These are phyloP conservation scores for Candida argentea DNA, from an alignment of 805 yeast genomes.

Conservation along the genomic window DNA sequence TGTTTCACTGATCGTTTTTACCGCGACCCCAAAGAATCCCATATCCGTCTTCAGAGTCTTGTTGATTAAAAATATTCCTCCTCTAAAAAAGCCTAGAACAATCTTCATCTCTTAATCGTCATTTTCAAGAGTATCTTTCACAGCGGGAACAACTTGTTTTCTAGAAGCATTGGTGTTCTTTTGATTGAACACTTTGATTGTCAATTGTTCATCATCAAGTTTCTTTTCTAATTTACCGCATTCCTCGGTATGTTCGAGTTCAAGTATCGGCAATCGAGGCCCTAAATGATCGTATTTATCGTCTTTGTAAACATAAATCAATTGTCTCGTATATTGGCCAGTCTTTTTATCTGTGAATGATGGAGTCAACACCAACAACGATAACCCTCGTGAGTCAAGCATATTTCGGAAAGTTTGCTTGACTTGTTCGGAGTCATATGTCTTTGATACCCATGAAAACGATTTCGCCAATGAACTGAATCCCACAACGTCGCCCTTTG, in stretches of 20 bases:
- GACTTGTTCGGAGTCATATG: constrained; percentile 15
- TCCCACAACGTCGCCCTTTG: constrained; percentile 41
- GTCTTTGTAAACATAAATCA: constrained; percentile 16
- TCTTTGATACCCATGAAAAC: constrained; percentile 38
- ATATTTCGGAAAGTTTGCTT: constrained; percentile 12
- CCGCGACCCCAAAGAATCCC: too few species aligned
- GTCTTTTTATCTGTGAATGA: constrained; percentile 26
- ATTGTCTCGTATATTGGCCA: constrained; percentile 25
- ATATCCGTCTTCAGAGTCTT: too few species aligned
- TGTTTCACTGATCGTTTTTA: too few species aligned
- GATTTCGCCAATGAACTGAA: constrained; percentile 68
- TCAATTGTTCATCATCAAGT: constrained; percentile 5
- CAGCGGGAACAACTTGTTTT: constrained; percentile 75
- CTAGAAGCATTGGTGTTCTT: constrained; percentile 55
- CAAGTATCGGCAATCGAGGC: too few species aligned
- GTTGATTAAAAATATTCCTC: too few species aligned
- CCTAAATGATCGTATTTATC: constrained; percentile 11
- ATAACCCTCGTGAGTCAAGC: constrained; percentile 9
- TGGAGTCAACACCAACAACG: constrained; percentile 25
- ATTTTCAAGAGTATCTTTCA: constrained; percentile 22
- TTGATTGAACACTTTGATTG: constrained; percentile 32
- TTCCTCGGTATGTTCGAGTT: constrained; percentile 19
- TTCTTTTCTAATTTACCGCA: constrained; percentile 6
- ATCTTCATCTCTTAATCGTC: constrained; percentile 1
- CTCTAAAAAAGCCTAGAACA: neutral